Evolutionary conservation across 192 early-diverging fungal species (phyloP), one percentile per base, ranked within the genome.

Genomic region (Linnemannia schmuckeri): DNA sequence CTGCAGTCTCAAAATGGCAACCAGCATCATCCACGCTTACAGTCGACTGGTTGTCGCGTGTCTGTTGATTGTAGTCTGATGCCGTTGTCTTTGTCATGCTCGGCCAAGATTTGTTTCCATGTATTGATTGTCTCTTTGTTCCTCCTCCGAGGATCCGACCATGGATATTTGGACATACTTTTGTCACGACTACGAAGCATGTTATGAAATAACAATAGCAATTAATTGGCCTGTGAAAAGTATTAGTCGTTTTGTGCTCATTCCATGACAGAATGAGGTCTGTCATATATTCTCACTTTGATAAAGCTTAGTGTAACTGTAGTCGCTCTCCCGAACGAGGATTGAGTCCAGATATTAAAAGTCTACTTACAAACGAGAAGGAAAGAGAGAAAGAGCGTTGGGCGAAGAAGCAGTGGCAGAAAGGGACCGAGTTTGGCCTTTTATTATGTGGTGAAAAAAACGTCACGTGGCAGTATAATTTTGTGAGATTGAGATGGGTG

Each of bases 71-170:
- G 57, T 8, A 8, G 57, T 10, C 57, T n/a, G 57, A 18, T 33
- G 30, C 30, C 61, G n/a, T n/a, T 71, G 12, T 44, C 37, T 63
- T 63, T 72, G 41, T 82, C 81, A 12, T 72, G 55, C 3, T 82
- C 70, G 3, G 17, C n/a, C 24, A 82, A 22, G 1, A 72, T 40
- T 8, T 47, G 13, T 54, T 66, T 82, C 81, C 81, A 82, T 0
- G 75, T 63, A 20, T 69, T 46, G 70, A 82, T 47, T 1, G 35
- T 30, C 20, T 72, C 52, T 30, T 49, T 82, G n/a, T 55, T 33
- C 33, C 30, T 82, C n/a, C 57, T 54, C 52, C 30, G 27, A 37
- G 54, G 74, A 27, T 82, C 70, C 35, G 46, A 22, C 81, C 75
- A 82, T 6, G 37, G 70, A 44, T 72, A 72, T 18, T n/a, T 30